A percentile compares a stretch with the other conserved stretches of the same genome.
Conservation (phyloP, 768 basidiomycete species). For the Terana coerulea region DNA sequence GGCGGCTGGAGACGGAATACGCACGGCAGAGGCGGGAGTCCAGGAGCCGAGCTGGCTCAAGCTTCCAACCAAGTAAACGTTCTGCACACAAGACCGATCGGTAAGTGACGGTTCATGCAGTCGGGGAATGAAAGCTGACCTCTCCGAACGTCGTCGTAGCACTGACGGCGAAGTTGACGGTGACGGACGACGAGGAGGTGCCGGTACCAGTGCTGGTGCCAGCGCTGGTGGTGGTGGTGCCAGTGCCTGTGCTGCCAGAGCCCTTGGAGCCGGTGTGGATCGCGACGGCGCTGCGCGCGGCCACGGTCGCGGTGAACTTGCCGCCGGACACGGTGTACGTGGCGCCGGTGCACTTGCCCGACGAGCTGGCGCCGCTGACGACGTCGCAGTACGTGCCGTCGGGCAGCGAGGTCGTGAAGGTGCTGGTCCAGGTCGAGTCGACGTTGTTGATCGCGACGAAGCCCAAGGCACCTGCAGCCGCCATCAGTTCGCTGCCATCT, state of each 20-base stretch:
- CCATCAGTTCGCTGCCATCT: not conserved
- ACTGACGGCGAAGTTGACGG: constrained; percentile 49
- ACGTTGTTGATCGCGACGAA: constrained; percentile 69
- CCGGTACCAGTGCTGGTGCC: not conserved
- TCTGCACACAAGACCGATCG: no score
- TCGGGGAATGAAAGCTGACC: no score
- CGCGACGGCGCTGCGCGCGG: constrained; percentile 50
- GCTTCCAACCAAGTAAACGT: constrained; percentile 58
- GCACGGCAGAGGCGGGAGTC: constrained; percentile 44
- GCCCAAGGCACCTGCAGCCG: constrained; percentile 47
- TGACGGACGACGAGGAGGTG: constrained; percentile 23
- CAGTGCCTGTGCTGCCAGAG: no score
- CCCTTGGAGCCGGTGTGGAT: constrained; percentile 43
- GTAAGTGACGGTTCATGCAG: no score
- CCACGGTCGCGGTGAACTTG: constrained; percentile 45
- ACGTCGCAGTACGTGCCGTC: constrained; percentile 65
- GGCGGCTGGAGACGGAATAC: no score
- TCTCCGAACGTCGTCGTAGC: constrained; percentile 57
- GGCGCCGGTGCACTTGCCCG: constrained; percentile 42
- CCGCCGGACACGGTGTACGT: constrained; percentile 52
- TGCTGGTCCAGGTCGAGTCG: constrained; percentile 49
- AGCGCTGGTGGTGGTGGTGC: no score
- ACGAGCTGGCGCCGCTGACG: constrained; percentile 40
- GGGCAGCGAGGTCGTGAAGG: constrained; percentile 55
- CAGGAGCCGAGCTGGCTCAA: constrained; percentile 52